phyloP scores from a whole-genome alignment of 176 grass and related monocot species.

The Cenchrus americanus region DNA sequence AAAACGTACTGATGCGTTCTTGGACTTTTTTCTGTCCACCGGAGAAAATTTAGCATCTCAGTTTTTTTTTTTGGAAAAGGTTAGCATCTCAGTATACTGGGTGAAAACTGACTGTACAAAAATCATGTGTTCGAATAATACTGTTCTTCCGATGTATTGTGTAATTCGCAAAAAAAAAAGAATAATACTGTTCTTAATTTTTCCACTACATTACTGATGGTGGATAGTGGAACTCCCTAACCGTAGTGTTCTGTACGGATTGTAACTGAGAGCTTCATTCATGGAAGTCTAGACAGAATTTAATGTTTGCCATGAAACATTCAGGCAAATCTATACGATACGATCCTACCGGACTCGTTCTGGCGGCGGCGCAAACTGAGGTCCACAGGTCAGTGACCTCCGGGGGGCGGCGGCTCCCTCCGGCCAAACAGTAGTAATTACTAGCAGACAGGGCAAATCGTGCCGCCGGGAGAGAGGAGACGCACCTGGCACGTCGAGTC shows the following conservation, averaged over 20 bases:
- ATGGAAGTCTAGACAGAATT: slow-evolving; percentile 30
- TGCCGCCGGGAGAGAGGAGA: not conserved
- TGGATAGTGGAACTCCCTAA: not conserved
- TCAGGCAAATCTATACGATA: not conserved
- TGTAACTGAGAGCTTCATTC: not conserved
- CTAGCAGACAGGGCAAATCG: not conserved
- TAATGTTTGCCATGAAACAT: slow-evolving; percentile 28
- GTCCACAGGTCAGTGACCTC: slow-evolving; percentile 12
- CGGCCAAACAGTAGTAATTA: not conserved
- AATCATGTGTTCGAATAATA: not conserved
- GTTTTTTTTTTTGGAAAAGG: too few species aligned
- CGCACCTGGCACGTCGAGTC: slow-evolving; percentile 73
- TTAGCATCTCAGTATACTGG: not conserved
- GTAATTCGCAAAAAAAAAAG: too few species aligned
- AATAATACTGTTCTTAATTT: not conserved
- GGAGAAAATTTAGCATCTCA: not conserved
- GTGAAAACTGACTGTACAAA: not conserved
- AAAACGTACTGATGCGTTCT: not conserved
- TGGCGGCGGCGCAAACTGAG: slow-evolving; percentile 12
- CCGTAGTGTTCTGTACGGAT: not conserved
- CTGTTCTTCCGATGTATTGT: too few species aligned
- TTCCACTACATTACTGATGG: not conserved
- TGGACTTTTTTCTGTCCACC: not conserved
- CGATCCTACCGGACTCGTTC: not conserved
- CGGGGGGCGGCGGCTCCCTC: not conserved